Evolutionary conservation across 129 eudicot species (phyloP).

Genomic region (Ambrosia artemisiifolia): DNA sequence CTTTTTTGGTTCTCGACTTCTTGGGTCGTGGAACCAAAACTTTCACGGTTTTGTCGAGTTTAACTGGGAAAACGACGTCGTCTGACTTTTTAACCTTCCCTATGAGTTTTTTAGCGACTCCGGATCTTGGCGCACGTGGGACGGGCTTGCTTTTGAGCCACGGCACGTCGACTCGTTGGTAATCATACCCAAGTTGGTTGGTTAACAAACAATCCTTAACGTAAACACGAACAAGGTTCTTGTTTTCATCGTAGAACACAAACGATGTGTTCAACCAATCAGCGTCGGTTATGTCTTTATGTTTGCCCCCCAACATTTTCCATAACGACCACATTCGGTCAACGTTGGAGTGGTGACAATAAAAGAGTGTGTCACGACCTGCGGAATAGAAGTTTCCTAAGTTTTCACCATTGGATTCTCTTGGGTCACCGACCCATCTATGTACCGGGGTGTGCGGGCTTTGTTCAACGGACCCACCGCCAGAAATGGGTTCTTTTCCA

Average conservation of each 20-base stretch:
- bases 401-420: constrained; percentile 38
- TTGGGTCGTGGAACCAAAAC: constrained; percentile 45
- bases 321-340: constrained; percentile 53
- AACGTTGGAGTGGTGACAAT: constrained; percentile 44
- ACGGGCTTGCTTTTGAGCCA: constrained; percentile 44
- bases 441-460: constrained; percentile 40
- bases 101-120: constrained; percentile 19
- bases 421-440: constrained; percentile 41
- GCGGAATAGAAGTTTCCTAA: constrained; percentile 49
- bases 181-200: constrained; percentile 41
- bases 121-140: constrained; percentile 34
- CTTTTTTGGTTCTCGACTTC: constrained; percentile 42
- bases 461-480: constrained; percentile 39
- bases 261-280: constrained; percentile 52
- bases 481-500: constrained; percentile 20
- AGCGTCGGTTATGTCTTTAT: constrained; percentile 28
- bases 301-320: constrained; percentile 32
- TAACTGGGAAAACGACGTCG: constrained; percentile 26
- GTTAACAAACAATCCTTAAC: constrained; percentile 36
- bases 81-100: constrained; percentile 15
- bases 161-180: constrained; percentile 44
- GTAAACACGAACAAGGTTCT: constrained; percentile 44
- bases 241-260: constrained; percentile 54
- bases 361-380: constrained; percentile 44
- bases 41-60: constrained; percentile 42